Evolutionary conservation across 2,329 filamentous ascomycete genomes (phyloP), one percentile per base, ranked within the genome.

Genomic region (Apiospora koreana): DNA sequence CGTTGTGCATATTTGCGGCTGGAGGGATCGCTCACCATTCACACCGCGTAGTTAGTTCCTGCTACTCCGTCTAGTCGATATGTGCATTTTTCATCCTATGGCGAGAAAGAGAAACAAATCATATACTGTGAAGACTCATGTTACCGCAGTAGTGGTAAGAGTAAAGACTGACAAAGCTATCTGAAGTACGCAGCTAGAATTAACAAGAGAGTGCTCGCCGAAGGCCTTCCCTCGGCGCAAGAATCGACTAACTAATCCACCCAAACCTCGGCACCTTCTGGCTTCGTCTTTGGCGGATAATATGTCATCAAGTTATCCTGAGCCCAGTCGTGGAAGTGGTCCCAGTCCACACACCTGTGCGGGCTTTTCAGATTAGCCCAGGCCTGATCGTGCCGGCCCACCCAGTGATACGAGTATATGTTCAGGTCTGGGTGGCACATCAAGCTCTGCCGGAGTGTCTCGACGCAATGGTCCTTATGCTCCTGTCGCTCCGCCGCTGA

Each of bases 401-500:
- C 48, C 48, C 48, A 54, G 48, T 58, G 50, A 23, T 58, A 58
- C 50, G 23, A 28, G 50, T 58, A 58, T 4, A 58, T 28, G 58
- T 21, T 64, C 7, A 64, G 23, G 58, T 64, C 58, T 23, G 31
- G 23, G 58, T 21, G 21, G 58, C 58, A 64, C 58, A 64, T 64
- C 7, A 64, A 12, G 12, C 25, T 35, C 58, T 64, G 58, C 14
- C 58, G 58, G 25, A 64, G 25, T 12, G 58, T 31, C 23, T 64
- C 58, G 58, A 31, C 14, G 58, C 58, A 64, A 28, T 64, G 58
- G 18, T 64, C 58, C n/a, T 58, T 58, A 23, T 58, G 50, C n/a
- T 58, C 50, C 10, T 31, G 23, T 9, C 50, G 50, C 50, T 58
- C n/a, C 50, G 6, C 50, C 3, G 50, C 50, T 4, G 50, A 58